These are phyloP conservation scores for Schrenkiella parvula DNA, from an alignment of 345 rosid genomes.

Conservation along the genomic window DNA sequence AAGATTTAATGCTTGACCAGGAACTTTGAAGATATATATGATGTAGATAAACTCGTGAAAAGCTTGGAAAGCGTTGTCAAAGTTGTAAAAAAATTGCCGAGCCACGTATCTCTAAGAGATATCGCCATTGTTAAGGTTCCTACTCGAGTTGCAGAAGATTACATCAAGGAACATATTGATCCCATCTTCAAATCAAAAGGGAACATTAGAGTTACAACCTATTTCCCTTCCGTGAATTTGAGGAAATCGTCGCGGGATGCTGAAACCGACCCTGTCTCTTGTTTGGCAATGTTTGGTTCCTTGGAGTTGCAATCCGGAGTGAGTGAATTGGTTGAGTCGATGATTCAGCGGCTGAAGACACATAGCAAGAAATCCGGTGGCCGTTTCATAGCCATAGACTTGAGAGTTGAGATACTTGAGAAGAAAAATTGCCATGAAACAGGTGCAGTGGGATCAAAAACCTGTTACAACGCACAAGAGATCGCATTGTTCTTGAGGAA, in stretches of 20 bases:
- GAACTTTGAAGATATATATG: slow-evolving; percentile 88
- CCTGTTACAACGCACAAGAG: slow-evolving; percentile 78
- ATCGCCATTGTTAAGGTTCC: slow-evolving; percentile 86
- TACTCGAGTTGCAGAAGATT: slow-evolving; percentile 69
- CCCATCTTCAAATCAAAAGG: slow-evolving; percentile 70
- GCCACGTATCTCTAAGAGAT: slow-evolving; percentile 52
- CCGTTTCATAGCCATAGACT: slow-evolving; percentile 81
- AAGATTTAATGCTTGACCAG: slow-evolving; percentile 35
- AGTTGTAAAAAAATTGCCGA: slow-evolving; percentile 56
- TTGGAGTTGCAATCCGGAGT: slow-evolving; percentile 69
- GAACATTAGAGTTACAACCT: slow-evolving; percentile 85
- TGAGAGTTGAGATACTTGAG: slow-evolving; percentile 72
- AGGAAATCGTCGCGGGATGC: slow-evolving; percentile 59
- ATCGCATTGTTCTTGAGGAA: slow-evolving; percentile 78
- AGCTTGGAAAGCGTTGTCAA: slow-evolving; percentile 71
- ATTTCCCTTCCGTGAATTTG: slow-evolving; percentile 82
- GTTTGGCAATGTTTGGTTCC: slow-evolving; percentile 87
- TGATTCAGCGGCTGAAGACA: slow-evolving; percentile 66
- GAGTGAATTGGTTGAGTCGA: slow-evolving; percentile 70
- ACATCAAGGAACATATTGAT: slow-evolving; percentile 57
- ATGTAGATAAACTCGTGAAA: slow-evolving; percentile 59
- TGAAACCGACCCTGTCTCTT: slow-evolving; percentile 56
- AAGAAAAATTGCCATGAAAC: slow-evolving; percentile 60
- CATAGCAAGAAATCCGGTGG: slow-evolving; percentile 72
- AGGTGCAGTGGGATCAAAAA: slow-evolving; percentile 51